Conservation (phyloP, 2,329 filamentous ascomycete genomes). For the Hymenoscyphus scutula region DNA sequence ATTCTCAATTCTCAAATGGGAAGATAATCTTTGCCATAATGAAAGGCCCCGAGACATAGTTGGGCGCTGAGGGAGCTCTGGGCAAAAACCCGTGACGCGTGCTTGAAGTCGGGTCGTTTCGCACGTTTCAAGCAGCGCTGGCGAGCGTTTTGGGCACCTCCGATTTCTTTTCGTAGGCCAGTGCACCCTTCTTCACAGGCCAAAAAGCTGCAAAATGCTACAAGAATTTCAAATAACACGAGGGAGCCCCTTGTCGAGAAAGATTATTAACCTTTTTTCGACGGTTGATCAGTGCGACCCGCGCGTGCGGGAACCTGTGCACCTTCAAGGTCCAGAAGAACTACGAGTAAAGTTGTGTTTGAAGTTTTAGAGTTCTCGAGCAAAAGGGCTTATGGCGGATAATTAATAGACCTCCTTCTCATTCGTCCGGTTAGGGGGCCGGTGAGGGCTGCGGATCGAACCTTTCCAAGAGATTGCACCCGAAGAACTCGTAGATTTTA, state of each 20-base stretch:
- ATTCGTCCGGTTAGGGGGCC: neutral
- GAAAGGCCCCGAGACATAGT: neutral
- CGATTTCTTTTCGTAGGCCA: neutral
- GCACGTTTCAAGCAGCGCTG: neutral
- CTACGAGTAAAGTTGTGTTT: neutral
- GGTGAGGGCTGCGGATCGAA: neutral
- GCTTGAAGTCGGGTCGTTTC: conserved; percentile 2
- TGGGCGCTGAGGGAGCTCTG: neutral
- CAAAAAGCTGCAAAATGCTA: neutral
- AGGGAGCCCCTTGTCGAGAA: neutral
- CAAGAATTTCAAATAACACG: neutral
- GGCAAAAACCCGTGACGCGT: neutral
- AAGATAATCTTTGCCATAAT: neutral
- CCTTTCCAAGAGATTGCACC: neutral
- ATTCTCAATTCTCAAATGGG: too few species aligned
- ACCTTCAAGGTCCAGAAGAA: neutral
- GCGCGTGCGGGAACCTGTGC: neutral
- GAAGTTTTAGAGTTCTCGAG: neutral
- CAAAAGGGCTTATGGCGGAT: neutral
- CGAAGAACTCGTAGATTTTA: neutral
- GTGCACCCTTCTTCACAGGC: neutral
- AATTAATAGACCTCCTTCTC: neutral
- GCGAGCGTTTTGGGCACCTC: neutral
- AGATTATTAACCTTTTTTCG: neutral
- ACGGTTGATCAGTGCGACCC: conserved; percentile 1